Evolutionary conservation across 306 rosid species (phyloP).

Genomic region (Fragaria ananassa): DNA sequence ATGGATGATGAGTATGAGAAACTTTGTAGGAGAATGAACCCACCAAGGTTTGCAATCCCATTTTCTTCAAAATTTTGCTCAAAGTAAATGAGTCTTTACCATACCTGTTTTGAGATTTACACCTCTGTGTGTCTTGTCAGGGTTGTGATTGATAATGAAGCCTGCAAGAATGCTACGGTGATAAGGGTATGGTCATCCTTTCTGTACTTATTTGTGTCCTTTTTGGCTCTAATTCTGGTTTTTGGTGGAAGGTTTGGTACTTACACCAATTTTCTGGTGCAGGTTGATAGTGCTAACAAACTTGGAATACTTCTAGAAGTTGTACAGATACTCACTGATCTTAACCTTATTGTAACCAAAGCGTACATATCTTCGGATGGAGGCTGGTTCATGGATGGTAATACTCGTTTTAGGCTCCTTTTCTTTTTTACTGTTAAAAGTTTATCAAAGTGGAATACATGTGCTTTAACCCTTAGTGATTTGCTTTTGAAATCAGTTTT

Average conservation of each 20-base stretch:
- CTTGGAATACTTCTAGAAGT: slow-evolving; percentile 90
- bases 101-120: slow-evolving; percentile 18
- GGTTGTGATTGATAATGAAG: slow-evolving; percentile 88
- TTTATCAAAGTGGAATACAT: not conserved
- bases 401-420: slow-evolving; percentile 8
- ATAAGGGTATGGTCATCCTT: slow-evolving; percentile 51
- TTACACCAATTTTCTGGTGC: slow-evolving; percentile 17
- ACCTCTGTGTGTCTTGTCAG: slow-evolving; percentile 44
- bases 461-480: not conserved
- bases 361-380: slow-evolving; percentile 97
- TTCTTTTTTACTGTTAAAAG: not conserved
- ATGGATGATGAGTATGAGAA: slow-evolving; percentile 89
- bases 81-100: not conserved
- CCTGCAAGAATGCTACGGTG: slow-evolving; percentile 81
- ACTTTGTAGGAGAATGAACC: slow-evolving; percentile 85
- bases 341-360: slow-evolving; percentile 68
- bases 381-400: slow-evolving; percentile 99
- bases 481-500: slow-evolving; percentile 53
- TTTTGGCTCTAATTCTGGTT: slow-evolving; percentile 9
- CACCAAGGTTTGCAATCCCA: slow-evolving; percentile 52
- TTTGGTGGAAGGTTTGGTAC: slow-evolving; percentile 12
- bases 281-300: slow-evolving; percentile 90
- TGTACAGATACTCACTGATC: slow-evolving; percentile 87
- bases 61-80: slow-evolving; percentile 17
- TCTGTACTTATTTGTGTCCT: slow-evolving; percentile 2